A percentile compares a stretch with the other conserved stretches of the same genome.
phyloP scores from a whole-genome alignment of 2,329 filamentous ascomycete genomes.

The Colletotrichum simmondsii region DNA sequence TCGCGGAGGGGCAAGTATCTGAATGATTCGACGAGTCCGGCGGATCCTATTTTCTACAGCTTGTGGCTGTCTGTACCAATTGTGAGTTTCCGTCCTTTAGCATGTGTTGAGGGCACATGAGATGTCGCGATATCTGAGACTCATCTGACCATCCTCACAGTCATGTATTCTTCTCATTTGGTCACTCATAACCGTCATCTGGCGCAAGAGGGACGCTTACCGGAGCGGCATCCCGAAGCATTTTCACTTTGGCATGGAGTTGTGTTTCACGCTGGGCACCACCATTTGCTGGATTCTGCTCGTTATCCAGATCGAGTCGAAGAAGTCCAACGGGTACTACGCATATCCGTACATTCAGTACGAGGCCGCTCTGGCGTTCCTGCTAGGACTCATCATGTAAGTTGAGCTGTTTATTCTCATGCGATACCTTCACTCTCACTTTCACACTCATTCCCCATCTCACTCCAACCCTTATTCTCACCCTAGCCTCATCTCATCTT shows the following conservation, averaged over 20 bases:
- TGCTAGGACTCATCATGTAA: conserved; percentile 34
- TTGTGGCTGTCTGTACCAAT: conserved; percentile 34
- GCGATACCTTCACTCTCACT: neutral
- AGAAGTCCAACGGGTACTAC: conserved; percentile 30
- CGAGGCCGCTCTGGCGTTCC: conserved; percentile 32
- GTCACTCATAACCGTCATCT: conserved; percentile 27
- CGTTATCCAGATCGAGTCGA: conserved; percentile 32
- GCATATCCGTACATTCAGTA: conserved; percentile 35
- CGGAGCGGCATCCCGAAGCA: conserved; percentile 32
- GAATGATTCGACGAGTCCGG: conserved; percentile 30
- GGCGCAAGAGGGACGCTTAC: conserved; percentile 11
- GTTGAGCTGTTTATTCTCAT: neutral
- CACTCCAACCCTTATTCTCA: neutral
- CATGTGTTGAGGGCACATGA: neutral
- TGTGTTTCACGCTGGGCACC: conserved; percentile 34
- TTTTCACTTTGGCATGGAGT: conserved; percentile 35
- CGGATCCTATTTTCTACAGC: conserved; percentile 30
- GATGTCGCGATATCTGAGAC: too few species aligned
- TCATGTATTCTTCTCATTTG: conserved; percentile 28
- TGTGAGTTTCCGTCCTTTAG: conserved; percentile 5
- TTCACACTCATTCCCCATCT: too few species aligned
- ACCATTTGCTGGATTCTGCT: conserved; percentile 34
- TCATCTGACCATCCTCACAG: neutral
- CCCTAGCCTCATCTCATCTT: too few species aligned
- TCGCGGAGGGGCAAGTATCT: conserved; percentile 33